A percentile compares a stretch with the other conserved stretches of the same genome.
These are phyloP conservation scores for Pseudopediastrum boryanum DNA, from an alignment of 139 green algal genomes.

Conservation along the genomic window DNA sequence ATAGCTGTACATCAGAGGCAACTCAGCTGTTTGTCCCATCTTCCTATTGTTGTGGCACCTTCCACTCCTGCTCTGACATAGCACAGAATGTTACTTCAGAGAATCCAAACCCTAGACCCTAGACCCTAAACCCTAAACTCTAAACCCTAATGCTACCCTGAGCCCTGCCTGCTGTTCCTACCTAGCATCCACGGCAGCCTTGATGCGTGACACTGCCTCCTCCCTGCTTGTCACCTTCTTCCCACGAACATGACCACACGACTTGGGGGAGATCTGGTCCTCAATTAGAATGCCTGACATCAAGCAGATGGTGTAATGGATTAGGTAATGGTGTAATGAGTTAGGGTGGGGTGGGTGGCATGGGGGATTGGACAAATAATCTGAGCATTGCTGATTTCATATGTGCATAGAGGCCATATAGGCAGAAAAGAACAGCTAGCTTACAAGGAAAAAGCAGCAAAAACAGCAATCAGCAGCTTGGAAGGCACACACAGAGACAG, in stretches of 20 bases:
- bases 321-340: not conserved
- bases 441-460: not conserved
- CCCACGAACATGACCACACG: conserved; percentile 89
- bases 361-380: not conserved
- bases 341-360: not conserved
- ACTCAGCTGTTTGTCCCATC: too few species aligned
- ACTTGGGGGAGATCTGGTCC: conserved; percentile 92
- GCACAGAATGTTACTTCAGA: too few species aligned
- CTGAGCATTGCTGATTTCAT: not conserved
- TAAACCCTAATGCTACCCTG: too few species aligned
- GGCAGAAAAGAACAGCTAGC: not conserved
- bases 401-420: not conserved
- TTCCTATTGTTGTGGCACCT: too few species aligned
- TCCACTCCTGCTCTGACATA: too few species aligned
- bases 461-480: too few species aligned
- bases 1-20: not conserved
- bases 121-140: too few species aligned
- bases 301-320: not conserved
- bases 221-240: conserved; percentile 83
- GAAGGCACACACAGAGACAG: too few species aligned
- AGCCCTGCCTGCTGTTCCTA: conserved; percentile 22
- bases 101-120: too few species aligned
- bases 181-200: conserved; percentile 79
- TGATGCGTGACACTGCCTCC: conserved; percentile 85
- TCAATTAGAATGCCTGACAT: conserved; percentile 91